Conservation (phyloP, 1,139 yeast species). For the Taphrina pruni region DNA sequence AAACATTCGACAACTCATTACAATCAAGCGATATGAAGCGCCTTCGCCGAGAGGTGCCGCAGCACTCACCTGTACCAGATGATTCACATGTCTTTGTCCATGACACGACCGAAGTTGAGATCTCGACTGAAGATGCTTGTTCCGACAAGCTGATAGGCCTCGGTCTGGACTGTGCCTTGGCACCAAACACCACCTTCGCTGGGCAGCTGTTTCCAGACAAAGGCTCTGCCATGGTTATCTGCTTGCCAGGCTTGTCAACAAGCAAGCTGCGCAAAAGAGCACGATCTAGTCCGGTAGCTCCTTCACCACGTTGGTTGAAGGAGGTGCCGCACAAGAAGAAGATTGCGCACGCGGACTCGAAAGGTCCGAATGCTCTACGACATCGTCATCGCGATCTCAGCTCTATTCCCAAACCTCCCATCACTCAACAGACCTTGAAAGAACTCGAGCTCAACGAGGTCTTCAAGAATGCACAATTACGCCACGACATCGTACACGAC, state of each 20-base stretch:
- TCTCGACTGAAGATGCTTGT: neutral
- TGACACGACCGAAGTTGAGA: neutral
- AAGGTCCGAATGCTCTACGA: neutral
- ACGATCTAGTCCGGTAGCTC: neutral
- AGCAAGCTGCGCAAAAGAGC: conserved; percentile 5
- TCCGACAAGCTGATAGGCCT: neutral
- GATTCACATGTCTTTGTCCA: neutral
- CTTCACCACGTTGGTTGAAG: conserved; percentile 5
- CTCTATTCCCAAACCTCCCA: conserved; percentile 64
- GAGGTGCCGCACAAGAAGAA: neutral
- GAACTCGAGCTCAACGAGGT: conserved; percentile 91
- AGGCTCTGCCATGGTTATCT: neutral
- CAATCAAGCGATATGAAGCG: conserved; percentile 25
- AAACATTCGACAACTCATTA: conserved; percentile 10
- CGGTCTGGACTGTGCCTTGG: conserved; percentile 5
- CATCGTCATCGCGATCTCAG: neutral
- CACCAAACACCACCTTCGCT: neutral
- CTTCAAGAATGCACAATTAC: conserved; percentile 84
- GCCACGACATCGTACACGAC: conserved; percentile 92
- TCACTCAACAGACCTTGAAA: conserved; percentile 77
- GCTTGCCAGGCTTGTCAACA: neutral
- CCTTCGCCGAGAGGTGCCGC: conserved; percentile 9
- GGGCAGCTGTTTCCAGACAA: neutral
- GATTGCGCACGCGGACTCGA: neutral
- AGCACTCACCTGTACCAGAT: neutral